A percentile compares a stretch with the other conserved stretches of the same genome.
Evolutionary conservation across 2,329 filamentous ascomycete genomes (phyloP).

Genomic region (Ilyonectria sp.): DNA sequence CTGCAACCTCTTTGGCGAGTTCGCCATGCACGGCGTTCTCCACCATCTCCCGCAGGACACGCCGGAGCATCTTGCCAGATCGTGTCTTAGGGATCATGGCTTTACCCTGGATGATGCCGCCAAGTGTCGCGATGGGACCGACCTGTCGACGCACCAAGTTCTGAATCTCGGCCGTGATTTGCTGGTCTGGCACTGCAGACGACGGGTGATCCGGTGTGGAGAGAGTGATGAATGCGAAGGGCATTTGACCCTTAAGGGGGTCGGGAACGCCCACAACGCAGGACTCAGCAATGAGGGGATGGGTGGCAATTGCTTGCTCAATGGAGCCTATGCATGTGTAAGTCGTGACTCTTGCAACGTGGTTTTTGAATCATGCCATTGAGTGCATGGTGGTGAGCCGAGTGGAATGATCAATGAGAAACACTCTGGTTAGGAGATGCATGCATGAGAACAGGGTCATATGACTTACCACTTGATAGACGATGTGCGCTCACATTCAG

Average conservation of each 20-base stretch:
- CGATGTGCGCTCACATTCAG: conserved; percentile 97
- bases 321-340: conserved; percentile 74
- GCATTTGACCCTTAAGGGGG: conserved; percentile 88
- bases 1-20: conserved; percentile 78
- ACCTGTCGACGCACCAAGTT: conserved; percentile 83
- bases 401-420: neutral
- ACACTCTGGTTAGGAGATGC: neutral
- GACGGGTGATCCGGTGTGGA: conserved; percentile 62
- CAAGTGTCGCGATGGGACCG: conserved; percentile 87
- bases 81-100: conserved; percentile 93
- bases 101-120: conserved; percentile 87
- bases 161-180: conserved; percentile 76
- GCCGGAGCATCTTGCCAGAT: conserved; percentile 89
- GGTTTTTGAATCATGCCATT: neutral
- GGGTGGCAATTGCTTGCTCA: conserved; percentile 90
- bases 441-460: neutral
- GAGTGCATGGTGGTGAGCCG: neutral
- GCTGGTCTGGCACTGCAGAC: conserved; percentile 64
- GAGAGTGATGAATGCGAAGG: conserved; percentile 86
- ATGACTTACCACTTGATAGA: conserved; percentile 81
- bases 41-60: conserved; percentile 85
- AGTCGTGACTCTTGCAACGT: conserved; percentile 2
- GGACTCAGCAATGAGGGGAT: conserved; percentile 84
- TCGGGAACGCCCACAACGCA: conserved; percentile 92
- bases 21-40: conserved; percentile 85